Evolutionary conservation across 352 stramenopile genomes (phyloP), one percentile per base, ranked within the genome.

Genomic region (Thalassiosira exigua): DNA sequence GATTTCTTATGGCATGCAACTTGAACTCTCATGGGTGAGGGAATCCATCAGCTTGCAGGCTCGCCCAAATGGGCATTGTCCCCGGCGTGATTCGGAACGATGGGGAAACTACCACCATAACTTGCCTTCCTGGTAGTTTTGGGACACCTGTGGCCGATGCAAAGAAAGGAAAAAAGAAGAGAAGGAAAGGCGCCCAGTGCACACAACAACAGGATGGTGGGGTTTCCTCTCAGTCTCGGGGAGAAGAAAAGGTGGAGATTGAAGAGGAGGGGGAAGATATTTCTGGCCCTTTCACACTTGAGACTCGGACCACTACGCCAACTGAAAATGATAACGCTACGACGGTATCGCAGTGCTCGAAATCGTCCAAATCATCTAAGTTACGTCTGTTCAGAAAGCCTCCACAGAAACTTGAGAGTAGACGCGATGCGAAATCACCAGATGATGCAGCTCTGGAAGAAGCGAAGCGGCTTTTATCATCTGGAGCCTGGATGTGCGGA

Each of bases 401-500:
- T 17, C 21, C 11, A n/a, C 11, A 58, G 51, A 58, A 58, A 21
- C 11, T 26, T 21, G 17, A 44, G n/a, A n/a, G n/a, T n/a, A n/a
- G n/a, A n/a, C n/a, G n/a, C 21, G 11, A 26, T 17, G 21, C 11
- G 51, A 48, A 17, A n/a, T 17, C 39, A n/a, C 39, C 39, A n/a
- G 11, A 48, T 11, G 39, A 48, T n/a, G 27, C 42, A 36, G 69
- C 26, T 1, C 26, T 59, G 54, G 24, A 30, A 22, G 51, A 69
- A 44, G 69, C 69, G 22, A 51, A 74, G 46, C 29, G 36, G 30
- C 50, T 78, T 2, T 29, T 68, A 29, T 5, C 27, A 5, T 46
- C 29, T 9, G 73, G 81, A 51, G 78, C 81, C 24, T 92, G 82
- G 82, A 92, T 88, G 73, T 92, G 86, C 66, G 79, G 86, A 58